Evolutionary conservation across 192 early-diverging fungal species (phyloP).

Genomic region (Backusella circina): DNA sequence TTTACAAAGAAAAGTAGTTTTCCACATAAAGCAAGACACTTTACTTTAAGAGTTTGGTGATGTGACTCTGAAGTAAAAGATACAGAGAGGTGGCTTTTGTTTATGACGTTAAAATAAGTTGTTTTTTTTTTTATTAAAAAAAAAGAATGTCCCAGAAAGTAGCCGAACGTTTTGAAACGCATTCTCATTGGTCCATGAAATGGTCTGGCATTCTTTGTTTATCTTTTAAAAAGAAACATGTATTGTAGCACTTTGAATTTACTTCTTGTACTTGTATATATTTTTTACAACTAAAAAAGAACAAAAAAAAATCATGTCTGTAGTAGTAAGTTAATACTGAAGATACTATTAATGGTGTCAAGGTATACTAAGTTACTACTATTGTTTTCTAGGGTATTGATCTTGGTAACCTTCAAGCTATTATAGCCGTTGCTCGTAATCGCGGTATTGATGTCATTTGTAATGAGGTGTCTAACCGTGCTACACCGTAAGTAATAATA

Average conservation of each 20-base stretch:
- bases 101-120: neutral
- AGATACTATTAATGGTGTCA: neutral
- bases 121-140: too few species aligned
- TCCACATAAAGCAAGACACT: neutral
- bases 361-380: neutral
- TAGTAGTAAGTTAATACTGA: neutral
- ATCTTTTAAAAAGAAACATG: neutral
- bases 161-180: neutral
- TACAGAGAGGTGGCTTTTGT: neutral
- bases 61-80: neutral
- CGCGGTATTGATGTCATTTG: constrained; percentile 95
- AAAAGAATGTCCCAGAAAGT: neutral
- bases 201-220: neutral
- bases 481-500: constrained; percentile 75
- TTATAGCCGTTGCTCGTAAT: constrained; percentile 96
- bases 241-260: neutral
- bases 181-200: neutral
- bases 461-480: constrained; percentile 95
- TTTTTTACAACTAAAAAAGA: neutral
- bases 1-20: neutral
- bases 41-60: neutral
- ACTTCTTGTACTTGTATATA: neutral
- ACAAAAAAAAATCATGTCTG: neutral
- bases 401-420: constrained; percentile 92
- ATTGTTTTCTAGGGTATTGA: constrained; percentile 69